Percentiles rank a stretch among this genome's conserved stretches.
Conservation (phyloP, 2,329 filamentous ascomycete species). For the Thelonectria discophora region DNA sequence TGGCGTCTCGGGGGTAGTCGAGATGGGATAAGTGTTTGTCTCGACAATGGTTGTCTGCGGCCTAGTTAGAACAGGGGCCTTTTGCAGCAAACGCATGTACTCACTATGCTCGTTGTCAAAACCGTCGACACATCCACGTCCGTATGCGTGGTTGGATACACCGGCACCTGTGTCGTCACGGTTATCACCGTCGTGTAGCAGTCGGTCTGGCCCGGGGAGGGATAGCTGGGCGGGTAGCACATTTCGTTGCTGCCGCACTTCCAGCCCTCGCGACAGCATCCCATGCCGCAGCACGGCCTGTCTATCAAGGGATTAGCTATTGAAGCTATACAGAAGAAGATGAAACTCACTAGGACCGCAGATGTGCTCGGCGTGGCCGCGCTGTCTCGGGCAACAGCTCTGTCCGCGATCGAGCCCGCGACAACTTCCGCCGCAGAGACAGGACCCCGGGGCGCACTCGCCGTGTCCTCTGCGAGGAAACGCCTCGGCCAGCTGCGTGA, state of each 20-base stretch:
- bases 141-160: background rate
- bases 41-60: too few relatives aligned
- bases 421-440: background rate
- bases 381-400: background rate
- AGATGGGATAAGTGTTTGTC: too few relatives aligned
- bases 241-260: background rate
- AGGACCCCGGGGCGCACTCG: background rate
- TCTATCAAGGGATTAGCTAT: background rate
- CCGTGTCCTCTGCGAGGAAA: background rate
- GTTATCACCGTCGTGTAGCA: background rate
- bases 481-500: background rate
- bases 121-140: too few relatives aligned
- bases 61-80: too few relatives aligned
- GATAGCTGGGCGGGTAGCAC: background rate
- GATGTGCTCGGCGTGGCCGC: background rate
- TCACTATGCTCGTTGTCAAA: too few relatives aligned
- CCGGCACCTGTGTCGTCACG: background rate
- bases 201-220: background rate
- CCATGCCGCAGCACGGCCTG: background rate
- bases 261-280: background rate
- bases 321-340: background rate
- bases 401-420: background rate
- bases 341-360: background rate
- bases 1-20: too few relatives aligned
- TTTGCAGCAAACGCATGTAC: too few relatives aligned